Evolutionary conservation across 805 yeast species (phyloP).

Genomic region (Dipodascopsis uninucleata): DNA sequence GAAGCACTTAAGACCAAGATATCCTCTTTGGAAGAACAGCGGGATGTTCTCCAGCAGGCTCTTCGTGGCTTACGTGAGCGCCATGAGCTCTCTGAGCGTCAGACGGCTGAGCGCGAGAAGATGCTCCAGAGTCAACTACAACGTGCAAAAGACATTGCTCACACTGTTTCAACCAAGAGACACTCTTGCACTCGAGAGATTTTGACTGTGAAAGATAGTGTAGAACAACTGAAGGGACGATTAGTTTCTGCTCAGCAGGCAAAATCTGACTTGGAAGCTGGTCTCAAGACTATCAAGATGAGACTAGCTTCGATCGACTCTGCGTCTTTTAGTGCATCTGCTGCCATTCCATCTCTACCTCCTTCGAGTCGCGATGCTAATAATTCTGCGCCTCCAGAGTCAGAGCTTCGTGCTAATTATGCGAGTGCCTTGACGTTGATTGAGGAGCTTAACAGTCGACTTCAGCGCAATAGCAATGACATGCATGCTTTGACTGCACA

Average conservation of each 20-base stretch:
- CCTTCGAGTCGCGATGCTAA: too few relatives aligned
- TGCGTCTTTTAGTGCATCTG: too few relatives aligned
- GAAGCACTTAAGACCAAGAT: constrained; percentile 9
- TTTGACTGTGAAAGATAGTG: constrained; percentile 24
- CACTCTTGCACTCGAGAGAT: constrained; percentile 7
- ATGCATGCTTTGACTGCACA: background rate
- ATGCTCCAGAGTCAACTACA: constrained; percentile 10
- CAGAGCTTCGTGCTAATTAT: background rate
- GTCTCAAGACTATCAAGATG: constrained; percentile 10
- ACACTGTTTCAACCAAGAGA: constrained; percentile 8
- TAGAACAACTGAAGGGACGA: constrained; percentile 19
- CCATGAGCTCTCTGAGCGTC: constrained; percentile 38
- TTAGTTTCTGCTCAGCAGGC: constrained; percentile 37
- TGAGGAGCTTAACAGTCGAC: constrained; percentile 2
- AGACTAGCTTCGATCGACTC: constrained; percentile 1
- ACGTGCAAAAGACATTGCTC: constrained; percentile 12
- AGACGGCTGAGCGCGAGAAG: constrained; percentile 15
- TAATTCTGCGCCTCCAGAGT: too few relatives aligned
- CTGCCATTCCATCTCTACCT: too few relatives aligned
- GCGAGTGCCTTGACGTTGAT: background rate
- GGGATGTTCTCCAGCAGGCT: constrained; percentile 41
- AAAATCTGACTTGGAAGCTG: constrained; percentile 16
- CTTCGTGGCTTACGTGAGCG: constrained; percentile 41
- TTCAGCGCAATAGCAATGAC: constrained; percentile 2
- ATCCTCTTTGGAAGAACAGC: constrained; percentile 33